These are phyloP conservation scores for Primulina eburnea DNA, from an alignment of 257 asterid genomes.

Conservation along the genomic window DNA sequence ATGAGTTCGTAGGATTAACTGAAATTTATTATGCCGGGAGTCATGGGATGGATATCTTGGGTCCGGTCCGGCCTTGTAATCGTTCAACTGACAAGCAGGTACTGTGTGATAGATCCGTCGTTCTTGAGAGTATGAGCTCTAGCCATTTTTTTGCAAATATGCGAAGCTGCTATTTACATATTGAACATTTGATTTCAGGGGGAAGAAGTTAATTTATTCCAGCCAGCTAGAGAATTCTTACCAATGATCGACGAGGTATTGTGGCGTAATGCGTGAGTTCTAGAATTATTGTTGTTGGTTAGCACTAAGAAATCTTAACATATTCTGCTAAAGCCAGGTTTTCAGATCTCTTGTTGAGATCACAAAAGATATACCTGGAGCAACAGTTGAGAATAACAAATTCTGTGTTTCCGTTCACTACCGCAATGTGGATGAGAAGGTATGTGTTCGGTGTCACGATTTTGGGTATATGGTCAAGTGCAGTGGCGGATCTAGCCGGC, in stretches of 20 bases:
- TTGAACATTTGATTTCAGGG: slow-evolving; percentile 45
- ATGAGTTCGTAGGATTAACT: slow-evolving; percentile 72
- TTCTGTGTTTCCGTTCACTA: slow-evolving; percentile 94
- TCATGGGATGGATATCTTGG: slow-evolving; percentile 98
- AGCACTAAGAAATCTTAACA: slow-evolving; percentile 12
- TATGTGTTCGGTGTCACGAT: neutral
- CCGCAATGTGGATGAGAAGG: slow-evolving; percentile 90
- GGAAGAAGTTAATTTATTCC: slow-evolving; percentile 80
- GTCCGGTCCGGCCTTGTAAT: slow-evolving; percentile 70
- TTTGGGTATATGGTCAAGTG: too few species aligned
- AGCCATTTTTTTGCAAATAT: neutral
- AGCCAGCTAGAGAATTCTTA: slow-evolving; percentile 91
- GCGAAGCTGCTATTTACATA: neutral
- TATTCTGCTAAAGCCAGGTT: slow-evolving; percentile 48
- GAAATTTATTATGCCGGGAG: slow-evolving; percentile 95
- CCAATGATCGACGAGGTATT: slow-evolving; percentile 82
- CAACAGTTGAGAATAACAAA: slow-evolving; percentile 84
- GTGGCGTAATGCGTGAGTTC: neutral
- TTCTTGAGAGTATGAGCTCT: slow-evolving; percentile 7
- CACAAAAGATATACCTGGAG: slow-evolving; percentile 66
- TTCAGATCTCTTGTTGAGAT: slow-evolving; percentile 57
- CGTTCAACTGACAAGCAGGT: slow-evolving; percentile 79
- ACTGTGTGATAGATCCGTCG: slow-evolving; percentile 12
- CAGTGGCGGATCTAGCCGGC: too few species aligned
- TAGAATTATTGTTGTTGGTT: neutral